These are phyloP conservation scores for Tetraselmis chui DNA, from an alignment of 139 green algal species.

Conservation along the genomic window DNA sequence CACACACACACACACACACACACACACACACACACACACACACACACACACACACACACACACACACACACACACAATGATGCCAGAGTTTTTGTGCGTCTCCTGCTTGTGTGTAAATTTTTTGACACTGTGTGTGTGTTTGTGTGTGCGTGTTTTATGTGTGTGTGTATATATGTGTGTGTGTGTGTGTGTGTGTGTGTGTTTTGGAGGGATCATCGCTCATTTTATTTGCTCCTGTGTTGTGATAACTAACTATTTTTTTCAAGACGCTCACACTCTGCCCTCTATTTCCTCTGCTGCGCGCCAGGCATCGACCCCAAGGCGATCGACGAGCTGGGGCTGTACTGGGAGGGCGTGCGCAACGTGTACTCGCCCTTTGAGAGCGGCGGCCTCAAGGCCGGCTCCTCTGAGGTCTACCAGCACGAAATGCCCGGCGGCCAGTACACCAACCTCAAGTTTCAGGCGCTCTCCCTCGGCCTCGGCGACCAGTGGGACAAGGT, in stretches of 20 bases:
- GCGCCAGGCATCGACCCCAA: slow-evolving; percentile 55
- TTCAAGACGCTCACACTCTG: too few species aligned
- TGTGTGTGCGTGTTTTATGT: too few species aligned
- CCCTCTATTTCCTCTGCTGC: too few species aligned
- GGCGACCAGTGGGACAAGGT: slow-evolving; percentile 68
- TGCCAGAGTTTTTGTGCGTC: too few species aligned
- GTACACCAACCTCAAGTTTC: slow-evolving; percentile 91
- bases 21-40: too few species aligned
- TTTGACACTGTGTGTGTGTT: too few species aligned
- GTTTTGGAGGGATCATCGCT: neutral
- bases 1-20: too few species aligned
- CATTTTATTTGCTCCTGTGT: neutral
- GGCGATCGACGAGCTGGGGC: slow-evolving; percentile 48
- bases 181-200: too few species aligned
- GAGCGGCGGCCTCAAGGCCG: slow-evolving; percentile 55
- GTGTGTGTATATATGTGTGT: too few species aligned
- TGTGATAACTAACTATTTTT: neutral
- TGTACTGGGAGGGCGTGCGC: slow-evolving; percentile 79
- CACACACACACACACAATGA: too few species aligned
- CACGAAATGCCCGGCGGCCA: slow-evolving; percentile 93
- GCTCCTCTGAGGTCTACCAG: slow-evolving; percentile 75
- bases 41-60: too few species aligned
- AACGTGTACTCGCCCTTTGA: slow-evolving; percentile 88
- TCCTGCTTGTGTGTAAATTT: too few species aligned
- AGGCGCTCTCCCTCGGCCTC: slow-evolving; percentile 64